These are phyloP conservation scores for Colletotrichum australisinense DNA, from an alignment of 2,329 filamentous ascomycete genomes.

Conservation along the genomic window DNA sequence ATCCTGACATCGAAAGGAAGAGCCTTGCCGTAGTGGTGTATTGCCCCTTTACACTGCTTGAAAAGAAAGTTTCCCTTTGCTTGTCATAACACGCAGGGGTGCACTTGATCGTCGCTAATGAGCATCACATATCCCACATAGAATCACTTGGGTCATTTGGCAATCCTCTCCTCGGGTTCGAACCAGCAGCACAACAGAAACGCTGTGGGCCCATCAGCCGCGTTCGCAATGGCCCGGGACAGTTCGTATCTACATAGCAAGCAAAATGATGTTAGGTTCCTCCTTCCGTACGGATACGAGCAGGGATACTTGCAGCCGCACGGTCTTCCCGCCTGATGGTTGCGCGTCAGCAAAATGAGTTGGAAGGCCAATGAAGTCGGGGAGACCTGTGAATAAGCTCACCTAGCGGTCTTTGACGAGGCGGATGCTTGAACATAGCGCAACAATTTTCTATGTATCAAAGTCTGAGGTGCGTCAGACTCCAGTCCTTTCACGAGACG, in stretches of 20 bases:
- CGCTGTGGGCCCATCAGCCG: neutral
- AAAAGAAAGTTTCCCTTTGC: neutral
- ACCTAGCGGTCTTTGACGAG: neutral
- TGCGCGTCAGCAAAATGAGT: constrained; percentile 9
- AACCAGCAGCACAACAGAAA: neutral
- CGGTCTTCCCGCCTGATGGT: neutral
- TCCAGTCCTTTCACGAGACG: neutral
- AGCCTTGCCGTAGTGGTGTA: neutral
- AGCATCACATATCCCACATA: neutral
- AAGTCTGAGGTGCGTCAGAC: too few relatives aligned
- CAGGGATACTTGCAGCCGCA: constrained; percentile 17
- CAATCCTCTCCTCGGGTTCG: neutral
- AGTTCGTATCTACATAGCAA: neutral
- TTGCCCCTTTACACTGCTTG: constrained; percentile 20
- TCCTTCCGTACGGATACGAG: neutral
- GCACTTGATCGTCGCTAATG: neutral
- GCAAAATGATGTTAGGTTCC: neutral
- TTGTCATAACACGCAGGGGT: constrained; percentile 17
- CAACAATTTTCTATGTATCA: neutral
- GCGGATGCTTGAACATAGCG: neutral
- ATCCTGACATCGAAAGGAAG: neutral
- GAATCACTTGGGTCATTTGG: neutral
- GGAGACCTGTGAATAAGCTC: too few relatives aligned
- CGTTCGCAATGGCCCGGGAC: neutral
- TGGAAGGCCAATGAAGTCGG: neutral